phyloP scores from a whole-genome alignment of 768 basidiomycete species.

The Leccinum uliginosum region DNA sequence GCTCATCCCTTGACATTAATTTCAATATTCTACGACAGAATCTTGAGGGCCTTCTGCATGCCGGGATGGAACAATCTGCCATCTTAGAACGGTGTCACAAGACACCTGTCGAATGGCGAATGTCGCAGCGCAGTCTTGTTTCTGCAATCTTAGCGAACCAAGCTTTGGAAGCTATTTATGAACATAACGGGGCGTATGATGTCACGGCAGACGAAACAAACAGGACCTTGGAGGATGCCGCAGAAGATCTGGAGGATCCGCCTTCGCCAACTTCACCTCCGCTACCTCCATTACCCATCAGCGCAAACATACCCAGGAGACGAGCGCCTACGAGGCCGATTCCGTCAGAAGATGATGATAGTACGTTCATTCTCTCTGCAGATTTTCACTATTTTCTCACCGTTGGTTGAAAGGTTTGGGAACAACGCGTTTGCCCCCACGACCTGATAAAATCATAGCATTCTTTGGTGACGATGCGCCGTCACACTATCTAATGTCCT shows the following conservation, averaged over 20 bases:
- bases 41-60: constrained; percentile 35
- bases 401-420: constrained; percentile 11
- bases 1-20: constrained; percentile 31
- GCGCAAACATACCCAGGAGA: constrained; percentile 4
- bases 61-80: constrained; percentile 39
- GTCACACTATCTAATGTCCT: constrained; percentile 35
- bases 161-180: constrained; percentile 15
- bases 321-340: not conserved
- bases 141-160: constrained; percentile 25
- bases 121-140: constrained; percentile 38
- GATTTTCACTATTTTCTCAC: not conserved
- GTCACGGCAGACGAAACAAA: constrained; percentile 8
- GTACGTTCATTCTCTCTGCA: constrained; percentile 1
- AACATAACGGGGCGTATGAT: constrained; percentile 9
- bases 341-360: constrained; percentile 17
- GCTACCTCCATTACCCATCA: constrained; percentile 11
- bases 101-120: constrained; percentile 43
- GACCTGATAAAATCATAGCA: constrained; percentile 42
- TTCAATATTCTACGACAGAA: constrained; percentile 33
- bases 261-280: not conserved
- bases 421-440: constrained; percentile 14
- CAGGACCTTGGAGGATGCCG: constrained; percentile 8
- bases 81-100: constrained; percentile 36
- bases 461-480: constrained; percentile 53
- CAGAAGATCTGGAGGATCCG: constrained; percentile 1